A percentile compares a stretch with the other conserved stretches of the same genome.
Evolutionary conservation across 2,329 filamentous ascomycete species (phyloP).

Genomic region (Ophiocordyceps robertsii): DNA sequence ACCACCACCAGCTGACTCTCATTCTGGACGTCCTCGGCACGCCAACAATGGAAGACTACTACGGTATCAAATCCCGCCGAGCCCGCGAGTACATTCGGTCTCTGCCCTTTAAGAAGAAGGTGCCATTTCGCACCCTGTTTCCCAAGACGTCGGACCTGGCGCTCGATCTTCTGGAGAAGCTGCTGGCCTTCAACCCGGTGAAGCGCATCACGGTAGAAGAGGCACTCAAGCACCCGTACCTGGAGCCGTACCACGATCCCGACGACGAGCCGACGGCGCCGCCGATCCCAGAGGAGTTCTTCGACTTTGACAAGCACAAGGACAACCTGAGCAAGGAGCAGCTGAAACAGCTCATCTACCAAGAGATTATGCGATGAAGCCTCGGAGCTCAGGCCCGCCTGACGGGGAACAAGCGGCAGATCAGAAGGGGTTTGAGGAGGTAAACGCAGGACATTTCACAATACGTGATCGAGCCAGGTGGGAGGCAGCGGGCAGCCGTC

Average conservation of each 20-base stretch:
- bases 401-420: no score
- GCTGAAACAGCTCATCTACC: constrained; percentile 91
- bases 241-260: constrained; percentile 97
- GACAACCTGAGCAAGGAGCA: constrained; percentile 97
- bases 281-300: constrained; percentile 96
- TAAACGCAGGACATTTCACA: no score
- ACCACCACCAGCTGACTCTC: constrained; percentile 94
- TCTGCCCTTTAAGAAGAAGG: constrained; percentile 99
- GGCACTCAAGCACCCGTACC: constrained; percentile 90
- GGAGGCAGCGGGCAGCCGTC: no score
- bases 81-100: constrained; percentile 97
- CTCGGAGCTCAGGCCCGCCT: neutral
- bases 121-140: constrained; percentile 92
- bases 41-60: constrained; percentile 99
- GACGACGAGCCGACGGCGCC: constrained; percentile 96
- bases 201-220: constrained; percentile 99
- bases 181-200: constrained; percentile 94
- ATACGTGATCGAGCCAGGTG: no score
- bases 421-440: no score
- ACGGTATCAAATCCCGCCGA: constrained; percentile 96
- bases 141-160: constrained; percentile 98
- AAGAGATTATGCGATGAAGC: constrained; percentile 70
- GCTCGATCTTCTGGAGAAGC: constrained; percentile 84
- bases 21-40: constrained; percentile 96
- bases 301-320: constrained; percentile 99